phyloP scores from a whole-genome alignment of 1,284 basidiomycete species.

The Hemileia vastatrix region DNA sequence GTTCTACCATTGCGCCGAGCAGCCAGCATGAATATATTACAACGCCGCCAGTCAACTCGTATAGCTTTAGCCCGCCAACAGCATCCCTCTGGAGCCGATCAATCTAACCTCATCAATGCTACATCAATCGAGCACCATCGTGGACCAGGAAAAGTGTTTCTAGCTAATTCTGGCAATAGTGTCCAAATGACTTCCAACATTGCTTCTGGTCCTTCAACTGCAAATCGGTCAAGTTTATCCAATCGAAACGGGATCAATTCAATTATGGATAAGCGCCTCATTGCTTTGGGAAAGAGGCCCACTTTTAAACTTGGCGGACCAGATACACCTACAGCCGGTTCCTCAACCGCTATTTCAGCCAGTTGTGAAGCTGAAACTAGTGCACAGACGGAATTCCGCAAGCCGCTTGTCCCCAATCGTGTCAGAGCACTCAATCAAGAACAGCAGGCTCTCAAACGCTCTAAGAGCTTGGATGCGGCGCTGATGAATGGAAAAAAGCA shows the following conservation, averaged over 20 bases:
- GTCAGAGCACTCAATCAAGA: slow-evolving; percentile 17
- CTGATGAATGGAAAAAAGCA: slow-evolving; percentile 39
- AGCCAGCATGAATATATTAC: slow-evolving; percentile 17
- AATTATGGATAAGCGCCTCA: slow-evolving; percentile 33
- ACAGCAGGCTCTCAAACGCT: slow-evolving; percentile 25
- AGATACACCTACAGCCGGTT: no score
- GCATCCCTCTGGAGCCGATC: no score
- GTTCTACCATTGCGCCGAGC: not conserved
- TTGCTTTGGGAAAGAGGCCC: slow-evolving; percentile 29
- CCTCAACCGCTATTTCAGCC: no score
- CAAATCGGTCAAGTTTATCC: slow-evolving; percentile 31
- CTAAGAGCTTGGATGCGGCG: slow-evolving; percentile 35
- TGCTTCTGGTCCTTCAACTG: slow-evolving; percentile 68
- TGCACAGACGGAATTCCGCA: no score
- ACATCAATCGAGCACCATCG: slow-evolving; percentile 42
- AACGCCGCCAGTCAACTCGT: slow-evolving; percentile 12
- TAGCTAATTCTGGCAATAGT: slow-evolving; percentile 89
- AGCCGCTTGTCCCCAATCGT: not conserved
- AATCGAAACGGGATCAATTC: not conserved
- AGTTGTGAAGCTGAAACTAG: no score
- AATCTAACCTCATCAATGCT: not conserved
- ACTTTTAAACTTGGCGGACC: slow-evolving; percentile 5
- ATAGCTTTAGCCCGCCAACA: not conserved
- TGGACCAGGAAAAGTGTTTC: slow-evolving; percentile 51
- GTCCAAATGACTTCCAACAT: slow-evolving; percentile 81